Base-by-base conservation (phyloP, 2,329 filamentous ascomycete species). In the Xylariales sp. region DNA sequence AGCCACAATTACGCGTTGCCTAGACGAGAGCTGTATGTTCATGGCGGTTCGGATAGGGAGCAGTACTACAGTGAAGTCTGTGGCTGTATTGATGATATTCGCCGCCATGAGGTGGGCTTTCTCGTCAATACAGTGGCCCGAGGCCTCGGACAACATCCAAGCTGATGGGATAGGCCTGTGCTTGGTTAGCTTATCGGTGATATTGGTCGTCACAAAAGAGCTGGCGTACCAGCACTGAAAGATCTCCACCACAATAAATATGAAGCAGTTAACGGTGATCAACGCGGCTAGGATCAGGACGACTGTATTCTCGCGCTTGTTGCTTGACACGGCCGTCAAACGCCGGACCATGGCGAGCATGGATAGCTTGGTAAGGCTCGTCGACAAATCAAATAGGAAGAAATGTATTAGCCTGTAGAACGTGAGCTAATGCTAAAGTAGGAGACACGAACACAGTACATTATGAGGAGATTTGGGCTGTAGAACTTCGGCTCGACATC, bases 41-140 rank as follows among this genome's bases (percentile, higher is more conserved):
- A 82, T 77, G 8, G 86, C 79, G 3, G 82, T 83, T 28, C 80
- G 80, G 53, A 87, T 82, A 1, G 86, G 86, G 3, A 89, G 77
- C 0, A 84, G 73, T 43, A 86, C 84, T n/a, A 85, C 82, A 10
- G 85, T 74, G 50, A 90, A 82, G 75, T 90, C 87, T 6, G 87
- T 89, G 50, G 85, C 73, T 54, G 89, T 89, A 76, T 90, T 90
- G 69, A 89, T 82, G 34, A 86, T 83, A 1, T 87, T 87, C 43
- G 88, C 82, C 43, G 82, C 81, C 36, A 86, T 81, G 34, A 88
- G 81, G 58, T 87, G 85, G 0, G 79, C 78, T 2, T 84, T 81
- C 68, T 89, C 81, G 32, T 86, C 73, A 46, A 87, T 83, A 53
- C 84, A 83, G 18, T 83, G 73, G 52, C 79, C 76, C 0, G 78